Evolutionary conservation across 2,329 filamentous ascomycete genomes (phyloP).

Genomic region (Penicillium sp.): DNA sequence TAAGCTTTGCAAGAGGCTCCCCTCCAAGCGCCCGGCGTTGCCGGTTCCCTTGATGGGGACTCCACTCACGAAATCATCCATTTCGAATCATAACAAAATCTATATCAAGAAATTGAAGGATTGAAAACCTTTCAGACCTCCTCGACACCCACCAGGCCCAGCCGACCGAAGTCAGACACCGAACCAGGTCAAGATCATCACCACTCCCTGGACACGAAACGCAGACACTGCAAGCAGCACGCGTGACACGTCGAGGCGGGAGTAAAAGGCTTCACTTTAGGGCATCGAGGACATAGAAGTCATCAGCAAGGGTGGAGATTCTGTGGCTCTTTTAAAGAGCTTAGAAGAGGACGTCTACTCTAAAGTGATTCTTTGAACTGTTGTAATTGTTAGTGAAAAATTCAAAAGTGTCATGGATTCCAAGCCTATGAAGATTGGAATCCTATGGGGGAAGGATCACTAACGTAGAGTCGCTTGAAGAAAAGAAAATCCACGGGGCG

Average conservation of each 20-base stretch:
- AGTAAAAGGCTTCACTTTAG: conserved; percentile 77
- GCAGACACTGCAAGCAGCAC: conserved; percentile 35
- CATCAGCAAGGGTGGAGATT: conserved; percentile 93
- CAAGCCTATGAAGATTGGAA: conserved; percentile 1
- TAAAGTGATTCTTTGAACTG: conserved; percentile 87
- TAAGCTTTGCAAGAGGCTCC: no score
- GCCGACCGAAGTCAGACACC: conserved; percentile 74
- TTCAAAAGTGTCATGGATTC: conserved; percentile 6
- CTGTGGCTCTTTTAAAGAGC: conserved; percentile 90
- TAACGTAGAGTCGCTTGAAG: conserved; percentile 47
- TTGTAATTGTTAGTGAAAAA: conserved; percentile 23
- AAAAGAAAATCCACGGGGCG: conserved; percentile 30
- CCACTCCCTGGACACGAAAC: conserved; percentile 73
- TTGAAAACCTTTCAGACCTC: conserved; percentile 78
- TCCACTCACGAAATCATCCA: neutral
- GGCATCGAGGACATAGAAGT: conserved; percentile 77
- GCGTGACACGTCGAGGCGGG: conserved; percentile 39
- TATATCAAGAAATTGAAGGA: neutral
- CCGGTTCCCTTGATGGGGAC: neutral
- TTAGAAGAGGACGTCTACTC: conserved; percentile 92
- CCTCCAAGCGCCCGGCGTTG: neutral
- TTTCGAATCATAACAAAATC: neutral
- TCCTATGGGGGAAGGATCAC: conserved; percentile 29
- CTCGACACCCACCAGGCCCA: conserved; percentile 76
- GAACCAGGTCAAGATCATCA: conserved; percentile 89